phyloP scores from a whole-genome alignment of 1,139 yeast species.

The Williopsis jadinii region DNA sequence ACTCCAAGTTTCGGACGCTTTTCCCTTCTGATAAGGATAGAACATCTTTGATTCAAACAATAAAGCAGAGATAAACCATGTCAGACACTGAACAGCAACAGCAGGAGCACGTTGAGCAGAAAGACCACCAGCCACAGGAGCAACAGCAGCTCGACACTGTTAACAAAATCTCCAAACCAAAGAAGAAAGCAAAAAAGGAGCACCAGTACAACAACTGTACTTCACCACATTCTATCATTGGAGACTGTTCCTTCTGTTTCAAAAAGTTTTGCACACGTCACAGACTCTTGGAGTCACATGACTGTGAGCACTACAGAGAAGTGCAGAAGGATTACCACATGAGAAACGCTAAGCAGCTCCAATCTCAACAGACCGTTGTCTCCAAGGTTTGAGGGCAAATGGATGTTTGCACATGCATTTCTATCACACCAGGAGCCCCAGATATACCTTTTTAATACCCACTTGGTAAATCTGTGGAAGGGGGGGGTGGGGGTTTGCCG shows the following conservation, averaged over 20 bases:
- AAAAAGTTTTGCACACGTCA: conserved; percentile 23
- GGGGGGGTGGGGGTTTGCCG: too few relatives aligned
- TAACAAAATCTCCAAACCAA: conserved; percentile 11
- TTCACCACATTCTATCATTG: conserved; percentile 22
- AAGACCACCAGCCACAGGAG: too few relatives aligned
- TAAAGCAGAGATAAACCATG: too few relatives aligned
- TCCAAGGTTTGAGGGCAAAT: conserved; percentile 19
- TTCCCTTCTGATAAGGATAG: too few relatives aligned
- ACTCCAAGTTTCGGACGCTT: too few relatives aligned
- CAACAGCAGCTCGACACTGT: neutral
- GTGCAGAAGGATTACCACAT: conserved; percentile 22
- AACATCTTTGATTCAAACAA: too few relatives aligned
- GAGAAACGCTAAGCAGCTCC: conserved; percentile 22
- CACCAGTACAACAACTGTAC: conserved; percentile 20
- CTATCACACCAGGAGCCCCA: too few relatives aligned
- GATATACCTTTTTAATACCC: too few relatives aligned
- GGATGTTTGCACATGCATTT: too few relatives aligned
- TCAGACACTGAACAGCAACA: too few relatives aligned
- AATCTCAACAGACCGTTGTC: conserved; percentile 20
- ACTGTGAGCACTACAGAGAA: conserved; percentile 22
- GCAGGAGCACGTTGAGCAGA: too few relatives aligned
- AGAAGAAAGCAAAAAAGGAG: conserved; percentile 23
- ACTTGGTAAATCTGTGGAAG: too few relatives aligned
- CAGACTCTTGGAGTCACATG: conserved; percentile 21
- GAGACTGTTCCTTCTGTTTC: conserved; percentile 22